These are phyloP conservation scores for Blepharisma stoltei DNA, from an alignment of 73 alveolate genomes.

Conservation along the genomic window DNA sequence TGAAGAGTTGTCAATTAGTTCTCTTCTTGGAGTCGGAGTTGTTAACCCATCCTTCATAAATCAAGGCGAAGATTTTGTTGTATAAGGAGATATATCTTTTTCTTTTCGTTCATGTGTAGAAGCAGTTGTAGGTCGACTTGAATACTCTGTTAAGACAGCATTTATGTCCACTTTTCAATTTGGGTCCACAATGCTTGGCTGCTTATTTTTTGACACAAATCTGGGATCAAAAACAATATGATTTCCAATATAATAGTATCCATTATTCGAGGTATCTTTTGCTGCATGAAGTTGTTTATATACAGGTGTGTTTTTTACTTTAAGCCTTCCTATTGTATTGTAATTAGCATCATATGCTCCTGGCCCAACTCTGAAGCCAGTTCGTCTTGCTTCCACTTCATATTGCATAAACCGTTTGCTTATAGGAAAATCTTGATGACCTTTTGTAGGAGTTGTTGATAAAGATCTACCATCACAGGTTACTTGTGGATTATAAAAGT, in stretches of 20 bases:
- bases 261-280: slow-evolving; percentile 24
- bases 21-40: too few species aligned
- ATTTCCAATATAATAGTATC: slow-evolving; percentile 14
- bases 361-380: slow-evolving; percentile 29
- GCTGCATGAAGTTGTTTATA: slow-evolving; percentile 5
- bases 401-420: slow-evolving; percentile 23
- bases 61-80: too few species aligned
- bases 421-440: not conserved
- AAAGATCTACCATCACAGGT: slow-evolving; percentile 35
- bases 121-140: too few species aligned
- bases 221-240: slow-evolving; percentile 13
- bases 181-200: too few species aligned
- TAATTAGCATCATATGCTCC: slow-evolving; percentile 7
- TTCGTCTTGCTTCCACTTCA: slow-evolving; percentile 17
- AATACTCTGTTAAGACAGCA: too few species aligned
- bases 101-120: too few species aligned
- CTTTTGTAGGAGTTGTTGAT: not conserved
- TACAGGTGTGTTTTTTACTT: slow-evolving; percentile 16
- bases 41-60: too few species aligned
- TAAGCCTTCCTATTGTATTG: not conserved
- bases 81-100: too few species aligned
- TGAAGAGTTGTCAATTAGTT: too few species aligned
- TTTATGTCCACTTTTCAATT: too few species aligned
- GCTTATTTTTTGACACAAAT: not conserved
- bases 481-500: slow-evolving; percentile 39